phyloP scores from a whole-genome alignment of 176 grass and related monocot species.

The Eragrostis nindensis region DNA sequence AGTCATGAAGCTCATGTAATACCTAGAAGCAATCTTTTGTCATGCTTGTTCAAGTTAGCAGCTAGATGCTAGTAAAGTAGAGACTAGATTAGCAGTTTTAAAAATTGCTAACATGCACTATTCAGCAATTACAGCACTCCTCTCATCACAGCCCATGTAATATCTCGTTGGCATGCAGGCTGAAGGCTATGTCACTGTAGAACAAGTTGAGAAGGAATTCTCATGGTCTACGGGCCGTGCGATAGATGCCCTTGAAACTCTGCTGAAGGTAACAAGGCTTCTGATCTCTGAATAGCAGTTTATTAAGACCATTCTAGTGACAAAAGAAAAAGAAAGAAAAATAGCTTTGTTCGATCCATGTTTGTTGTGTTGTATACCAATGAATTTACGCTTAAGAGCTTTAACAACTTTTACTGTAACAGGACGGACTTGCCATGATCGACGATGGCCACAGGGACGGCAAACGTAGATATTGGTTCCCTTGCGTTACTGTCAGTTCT shows the following conservation, averaged over 20 bases:
- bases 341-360: not conserved
- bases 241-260: constrained; percentile 84
- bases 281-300: not conserved
- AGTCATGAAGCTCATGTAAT: not conserved
- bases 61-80: constrained; percentile 14
- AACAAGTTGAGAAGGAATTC: constrained; percentile 74
- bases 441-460: constrained; percentile 89
- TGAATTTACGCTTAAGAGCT: not conserved
- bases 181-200: constrained; percentile 76
- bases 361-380: too few species aligned
- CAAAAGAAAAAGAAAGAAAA: constrained; percentile 12
- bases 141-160: constrained; percentile 11
- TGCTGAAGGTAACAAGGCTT: constrained; percentile 72
- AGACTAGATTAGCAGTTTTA: not conserved
- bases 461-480: constrained; percentile 90
- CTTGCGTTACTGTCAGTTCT: constrained; percentile 75
- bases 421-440: constrained; percentile 99
- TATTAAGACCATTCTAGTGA: not conserved
- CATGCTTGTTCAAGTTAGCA: not conserved
- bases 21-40: not conserved
- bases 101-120: not conserved
- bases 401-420: constrained; percentile 8
- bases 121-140: constrained; percentile 2
- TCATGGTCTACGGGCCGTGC: constrained; percentile 82
- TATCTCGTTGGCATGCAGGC: constrained; percentile 61